Evolutionary conservation across 495 filamentous ascomycete species (phyloP).

Genomic region (Penicillium lividum): DNA sequence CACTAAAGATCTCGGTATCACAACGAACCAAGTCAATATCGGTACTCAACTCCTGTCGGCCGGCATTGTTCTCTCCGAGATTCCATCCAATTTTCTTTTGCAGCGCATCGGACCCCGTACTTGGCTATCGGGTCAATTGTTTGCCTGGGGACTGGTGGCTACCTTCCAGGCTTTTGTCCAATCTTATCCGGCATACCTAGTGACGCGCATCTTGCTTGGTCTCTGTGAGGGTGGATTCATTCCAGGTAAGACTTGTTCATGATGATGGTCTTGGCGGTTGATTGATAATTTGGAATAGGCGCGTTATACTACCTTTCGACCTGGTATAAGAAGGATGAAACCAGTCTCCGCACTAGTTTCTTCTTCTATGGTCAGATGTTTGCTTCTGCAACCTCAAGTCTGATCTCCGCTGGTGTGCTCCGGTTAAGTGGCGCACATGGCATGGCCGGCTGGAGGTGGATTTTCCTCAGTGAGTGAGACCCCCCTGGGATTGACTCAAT

Average conservation of each 20-base stretch:
- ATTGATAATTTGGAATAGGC: conserved; percentile 38
- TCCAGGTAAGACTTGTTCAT: conserved; percentile 44
- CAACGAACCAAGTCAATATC: conserved; percentile 58
- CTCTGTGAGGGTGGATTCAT: conserved; percentile 62
- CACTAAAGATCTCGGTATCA: conserved; percentile 54
- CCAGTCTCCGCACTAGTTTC: conserved; percentile 51
- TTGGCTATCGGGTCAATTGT: conserved; percentile 57
- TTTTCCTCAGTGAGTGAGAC: conserved; percentile 51
- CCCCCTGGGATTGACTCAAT: neutral
- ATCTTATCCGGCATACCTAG: conserved; percentile 50
- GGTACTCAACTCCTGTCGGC: conserved; percentile 56
- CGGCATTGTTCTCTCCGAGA: conserved; percentile 59
- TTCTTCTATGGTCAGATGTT: conserved; percentile 59
- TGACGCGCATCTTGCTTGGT: conserved; percentile 56
- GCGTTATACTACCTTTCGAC: conserved; percentile 59
- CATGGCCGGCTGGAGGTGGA: conserved; percentile 62
- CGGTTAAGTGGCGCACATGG: conserved; percentile 50
- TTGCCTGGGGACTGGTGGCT: conserved; percentile 61
- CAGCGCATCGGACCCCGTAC: conserved; percentile 54
- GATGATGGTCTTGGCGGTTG: conserved; percentile 32
- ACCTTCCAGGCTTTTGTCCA: conserved; percentile 60
- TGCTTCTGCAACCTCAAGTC: conserved; percentile 51
- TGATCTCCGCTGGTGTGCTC: conserved; percentile 54
- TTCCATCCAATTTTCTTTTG: conserved; percentile 58
- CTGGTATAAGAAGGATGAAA: conserved; percentile 61